Conservation (phyloP, 768 basidiomycete genomes). For the Termitomyces sp. region DNA sequence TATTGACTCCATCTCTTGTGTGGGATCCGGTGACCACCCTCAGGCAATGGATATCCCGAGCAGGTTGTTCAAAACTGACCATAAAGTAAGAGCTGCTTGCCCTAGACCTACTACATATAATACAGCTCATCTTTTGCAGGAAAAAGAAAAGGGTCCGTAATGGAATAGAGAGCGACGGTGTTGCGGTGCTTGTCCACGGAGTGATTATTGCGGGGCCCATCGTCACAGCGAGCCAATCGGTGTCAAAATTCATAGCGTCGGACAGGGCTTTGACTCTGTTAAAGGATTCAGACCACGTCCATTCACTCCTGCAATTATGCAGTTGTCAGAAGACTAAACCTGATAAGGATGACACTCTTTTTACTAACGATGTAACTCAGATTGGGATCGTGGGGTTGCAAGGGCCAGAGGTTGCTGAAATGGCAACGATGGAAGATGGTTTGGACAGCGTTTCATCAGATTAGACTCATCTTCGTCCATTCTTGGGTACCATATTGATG, state of each 20-base stretch:
- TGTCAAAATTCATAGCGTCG: constrained; percentile 67
- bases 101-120: not conserved
- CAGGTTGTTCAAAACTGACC: constrained; percentile 44
- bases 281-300: constrained; percentile 38
- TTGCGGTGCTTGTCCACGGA: constrained; percentile 58
- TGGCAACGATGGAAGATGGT: not conserved
- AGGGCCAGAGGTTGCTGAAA: not conserved
- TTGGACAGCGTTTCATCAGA: not conserved
- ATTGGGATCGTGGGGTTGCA: not conserved
- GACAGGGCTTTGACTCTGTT: constrained; percentile 55
- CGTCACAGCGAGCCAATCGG: constrained; percentile 44
- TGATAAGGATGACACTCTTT: not conserved
- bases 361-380: not conserved
- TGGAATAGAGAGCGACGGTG: constrained; percentile 30
- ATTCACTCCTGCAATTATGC: constrained; percentile 35
- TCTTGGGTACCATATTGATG: not conserved
- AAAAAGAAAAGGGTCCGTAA: constrained; percentile 15
- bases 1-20: constrained; percentile 52
- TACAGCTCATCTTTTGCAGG: constrained; percentile 6
- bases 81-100: constrained; percentile 21
- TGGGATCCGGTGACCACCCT: constrained; percentile 72
- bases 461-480: not conserved
- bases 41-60: constrained; percentile 55
- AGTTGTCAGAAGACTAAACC: constrained; percentile 20
- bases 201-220: constrained; percentile 54